Base-by-base conservation (phyloP, 192 early-diverging fungal genomes). In the Mortierella claussenii region DNA sequence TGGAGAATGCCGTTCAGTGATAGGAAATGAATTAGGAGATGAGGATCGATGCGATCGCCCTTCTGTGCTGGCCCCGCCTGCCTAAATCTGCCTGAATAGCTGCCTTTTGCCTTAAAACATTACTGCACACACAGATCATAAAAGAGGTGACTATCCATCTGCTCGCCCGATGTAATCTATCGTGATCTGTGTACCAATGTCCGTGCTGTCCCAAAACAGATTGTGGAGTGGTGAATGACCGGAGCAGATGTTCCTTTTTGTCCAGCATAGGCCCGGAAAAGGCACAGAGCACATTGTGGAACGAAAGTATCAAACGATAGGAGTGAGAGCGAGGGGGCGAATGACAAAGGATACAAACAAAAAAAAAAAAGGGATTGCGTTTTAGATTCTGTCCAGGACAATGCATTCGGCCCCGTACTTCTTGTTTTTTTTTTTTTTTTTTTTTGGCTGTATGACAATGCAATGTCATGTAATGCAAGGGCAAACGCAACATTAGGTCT, bases 251-350 rank as follows among this genome's bases (percentile, higher is more conserved):
- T 37, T 42, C 33, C 36, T 23, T 42, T 21, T 21, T 10, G 23
- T 11, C n/a, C 31, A 30, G 32, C 30, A 48, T 48, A 48, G 8
- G 46, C 5, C 46, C 6, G 7, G 46, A 8, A 6, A 48, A 23
- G 21, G 21, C 6, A 6, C 7, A 48, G 7, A 50, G 20, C 11
- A 24, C 49, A 50, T 15, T 28, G 7, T 20, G 6, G n/a, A 52
- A 27, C 28, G n/a, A 17, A 55, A 7, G 23, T 56, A 20, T 56
- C 8, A 56, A 56, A 56, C 55, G 20, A 20, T 24, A 56, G 55
- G 55, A 43, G 55, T 5, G 43, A 13, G 36, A 24, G 20, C 36
- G 24, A 56, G 55, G 55, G 55, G 55, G 31, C 3, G 18, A 4
- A 26, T n/a, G 13, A 4, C 3, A 37, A 23, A 13, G 18, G 20